Evolutionary conservation across 257 asterid genomes (phyloP), one percentile per base, ranked within the genome.

Genomic region (Ehretia macrophylla): DNA sequence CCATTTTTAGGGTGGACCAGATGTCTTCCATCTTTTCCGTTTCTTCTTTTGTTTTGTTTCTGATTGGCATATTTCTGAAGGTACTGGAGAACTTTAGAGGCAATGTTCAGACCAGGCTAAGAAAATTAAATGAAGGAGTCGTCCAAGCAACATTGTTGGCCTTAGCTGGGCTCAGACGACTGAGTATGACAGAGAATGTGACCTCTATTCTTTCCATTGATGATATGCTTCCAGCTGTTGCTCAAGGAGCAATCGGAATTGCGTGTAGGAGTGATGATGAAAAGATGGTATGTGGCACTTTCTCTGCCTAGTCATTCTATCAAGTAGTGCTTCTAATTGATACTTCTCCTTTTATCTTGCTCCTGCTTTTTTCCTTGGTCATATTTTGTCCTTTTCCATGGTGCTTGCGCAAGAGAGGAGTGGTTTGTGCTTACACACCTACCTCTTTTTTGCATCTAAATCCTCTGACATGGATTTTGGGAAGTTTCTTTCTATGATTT

Each of bases 151-250:
- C 99, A 27, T 64, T 93, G 55, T 60, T 93, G 69, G 99, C 99
- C 53, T 70, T 89, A 66, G 99, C 99, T 13, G 99, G 97, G 35
- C 79, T 93, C 55, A 93, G 86, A 59, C 96, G 99, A 63, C 78
- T 89, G 17, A 83, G 75, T 73, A 93, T 89, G 99, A 81, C 89
- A 0, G 94, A 89, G 64, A 74, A 77, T 60, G 96, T 86, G 38
- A 75, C 95, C 42, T 63, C 92, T 13, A 67, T 85, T 51, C 85
- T 93, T 22, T 75, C 97, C 32, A 84, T 93, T 55, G 96, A 93
- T 47, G 96, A 93, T 75, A 93, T 93, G 99, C 96, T 93, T 63
- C 98, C 98, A 46, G 98, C 98, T 66, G 97, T 92, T 54, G 98
- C 97, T 68, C 97, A 92, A 64, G 98, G 97, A 59, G 98, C 96